These are phyloP conservation scores for Amaranthus cruentus DNA, from an alignment of 148 eudicot genomes.

Conservation along the genomic window DNA sequence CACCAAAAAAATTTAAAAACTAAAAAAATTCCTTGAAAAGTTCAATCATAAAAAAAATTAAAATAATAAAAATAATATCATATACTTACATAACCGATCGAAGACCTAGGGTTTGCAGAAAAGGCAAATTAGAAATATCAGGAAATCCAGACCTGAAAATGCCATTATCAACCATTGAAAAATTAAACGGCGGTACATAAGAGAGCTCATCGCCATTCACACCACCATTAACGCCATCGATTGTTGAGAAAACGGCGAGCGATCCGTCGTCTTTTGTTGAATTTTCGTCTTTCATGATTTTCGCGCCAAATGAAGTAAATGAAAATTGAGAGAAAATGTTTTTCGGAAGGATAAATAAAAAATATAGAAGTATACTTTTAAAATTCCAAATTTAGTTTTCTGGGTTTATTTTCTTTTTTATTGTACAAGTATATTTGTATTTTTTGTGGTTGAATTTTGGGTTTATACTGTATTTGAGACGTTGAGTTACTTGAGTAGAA, in stretches of 20 bases:
- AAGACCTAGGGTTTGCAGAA: constrained; percentile 45
- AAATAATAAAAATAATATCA: neutral
- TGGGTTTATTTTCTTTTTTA: too few species aligned
- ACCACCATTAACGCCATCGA: constrained; percentile 11
- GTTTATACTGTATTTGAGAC: too few species aligned
- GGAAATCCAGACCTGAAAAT: constrained; percentile 44
- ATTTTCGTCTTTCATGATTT: constrained; percentile 25
- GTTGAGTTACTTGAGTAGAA: too few species aligned
- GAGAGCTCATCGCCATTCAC: constrained; percentile 3
- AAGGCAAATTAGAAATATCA: constrained; percentile 34
- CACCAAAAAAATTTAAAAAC: neutral
- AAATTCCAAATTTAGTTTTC: too few species aligned
- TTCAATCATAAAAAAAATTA: neutral
- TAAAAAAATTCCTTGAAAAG: neutral
- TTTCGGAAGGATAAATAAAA: neutral
- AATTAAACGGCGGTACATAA: constrained; percentile 44
- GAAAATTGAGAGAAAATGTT: neutral
- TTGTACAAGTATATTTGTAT: too few species aligned
- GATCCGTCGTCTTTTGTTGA: constrained; percentile 12
- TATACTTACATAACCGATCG: constrained; percentile 36
- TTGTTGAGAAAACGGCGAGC: neutral
- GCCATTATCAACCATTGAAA: constrained; percentile 47
- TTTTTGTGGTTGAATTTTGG: too few species aligned
- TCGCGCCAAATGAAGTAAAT: constrained; percentile 24
- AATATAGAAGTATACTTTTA: neutral